Evolutionary conservation across 495 filamentous ascomycete species (phyloP).

Genomic region (Aspergillus nidulans): DNA sequence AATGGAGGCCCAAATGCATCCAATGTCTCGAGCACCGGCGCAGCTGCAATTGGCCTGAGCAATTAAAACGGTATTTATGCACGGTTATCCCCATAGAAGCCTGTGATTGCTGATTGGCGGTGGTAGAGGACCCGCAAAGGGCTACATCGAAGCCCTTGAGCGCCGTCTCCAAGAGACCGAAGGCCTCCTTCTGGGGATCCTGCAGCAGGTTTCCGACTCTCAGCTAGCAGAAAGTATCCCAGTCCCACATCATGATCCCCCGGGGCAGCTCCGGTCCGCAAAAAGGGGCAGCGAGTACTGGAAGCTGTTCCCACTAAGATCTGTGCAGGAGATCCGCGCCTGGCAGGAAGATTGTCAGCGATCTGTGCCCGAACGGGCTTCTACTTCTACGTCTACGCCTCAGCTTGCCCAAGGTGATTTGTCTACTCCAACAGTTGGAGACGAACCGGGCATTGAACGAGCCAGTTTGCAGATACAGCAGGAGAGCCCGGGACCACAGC

Average conservation of each 20-base stretch:
- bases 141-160: conserved; percentile 37
- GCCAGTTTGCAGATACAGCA: neutral
- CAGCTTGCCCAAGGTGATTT: neutral
- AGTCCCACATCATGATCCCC: conserved; percentile 8
- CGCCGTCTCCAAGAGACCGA: conserved; percentile 38
- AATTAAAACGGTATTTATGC: conserved; percentile 31
- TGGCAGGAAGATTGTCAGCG: conserved; percentile 32
- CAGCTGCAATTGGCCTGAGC: conserved; percentile 37
- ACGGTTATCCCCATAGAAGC: neutral
- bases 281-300: conserved; percentile 35
- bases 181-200: conserved; percentile 26
- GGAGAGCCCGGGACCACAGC: neutral
- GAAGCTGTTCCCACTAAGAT: conserved; percentile 33
- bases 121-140: conserved; percentile 35
- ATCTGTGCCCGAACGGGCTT: neutral
- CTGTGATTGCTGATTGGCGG: neutral
- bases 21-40: conserved; percentile 36
- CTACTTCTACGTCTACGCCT: neutral
- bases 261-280: conserved; percentile 19
- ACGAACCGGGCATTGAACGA: neutral
- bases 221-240: conserved; percentile 20
- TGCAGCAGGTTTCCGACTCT: conserved; percentile 27
- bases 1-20: conserved; percentile 29
- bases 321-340: conserved; percentile 27
- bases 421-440: neutral